phyloP scores from a whole-genome alignment of 352 stramenopile genomes.

The Aphanomyces cochlioides region DNA sequence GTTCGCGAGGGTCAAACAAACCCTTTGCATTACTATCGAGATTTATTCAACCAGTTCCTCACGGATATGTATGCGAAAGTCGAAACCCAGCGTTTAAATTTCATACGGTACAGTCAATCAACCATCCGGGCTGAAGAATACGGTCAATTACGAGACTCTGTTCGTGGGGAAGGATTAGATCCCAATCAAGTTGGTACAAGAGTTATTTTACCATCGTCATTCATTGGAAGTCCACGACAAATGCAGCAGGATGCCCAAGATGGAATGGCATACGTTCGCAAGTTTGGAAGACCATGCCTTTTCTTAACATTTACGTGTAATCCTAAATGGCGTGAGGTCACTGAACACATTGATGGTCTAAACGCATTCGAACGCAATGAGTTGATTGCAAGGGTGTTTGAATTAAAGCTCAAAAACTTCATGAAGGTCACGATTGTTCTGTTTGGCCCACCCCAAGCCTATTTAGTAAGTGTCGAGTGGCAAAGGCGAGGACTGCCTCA shows the following conservation, averaged over 20 bases:
- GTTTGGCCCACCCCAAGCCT: neutral
- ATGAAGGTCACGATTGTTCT: neutral
- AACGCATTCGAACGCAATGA: neutral
- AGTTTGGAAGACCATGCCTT: neutral
- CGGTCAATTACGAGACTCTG: slow-evolving; percentile 1
- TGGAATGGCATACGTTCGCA: neutral
- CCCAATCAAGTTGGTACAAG: neutral
- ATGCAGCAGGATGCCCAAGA: slow-evolving; percentile 4
- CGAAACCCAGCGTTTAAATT: neutral
- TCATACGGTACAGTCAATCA: neutral
- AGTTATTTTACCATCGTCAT: neutral
- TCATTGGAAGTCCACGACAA: neutral
- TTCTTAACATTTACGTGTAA: slow-evolving; percentile 4
- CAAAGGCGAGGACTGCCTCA: neutral
- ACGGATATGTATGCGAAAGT: slow-evolving; percentile 9
- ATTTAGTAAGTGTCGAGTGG: neutral
- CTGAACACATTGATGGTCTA: neutral
- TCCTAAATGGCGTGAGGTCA: neutral
- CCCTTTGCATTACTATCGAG: neutral
- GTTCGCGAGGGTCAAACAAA: neutral
- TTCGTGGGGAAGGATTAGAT: neutral
- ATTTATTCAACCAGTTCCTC: slow-evolving; percentile 4
- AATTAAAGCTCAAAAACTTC: neutral
- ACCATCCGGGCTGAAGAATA: neutral
- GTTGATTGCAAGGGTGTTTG: neutral